Evolutionary conservation across 164 flowering plant species (phyloP), one percentile per base, ranked within the genome.

Genomic region (Dillenia turbinata): DNA sequence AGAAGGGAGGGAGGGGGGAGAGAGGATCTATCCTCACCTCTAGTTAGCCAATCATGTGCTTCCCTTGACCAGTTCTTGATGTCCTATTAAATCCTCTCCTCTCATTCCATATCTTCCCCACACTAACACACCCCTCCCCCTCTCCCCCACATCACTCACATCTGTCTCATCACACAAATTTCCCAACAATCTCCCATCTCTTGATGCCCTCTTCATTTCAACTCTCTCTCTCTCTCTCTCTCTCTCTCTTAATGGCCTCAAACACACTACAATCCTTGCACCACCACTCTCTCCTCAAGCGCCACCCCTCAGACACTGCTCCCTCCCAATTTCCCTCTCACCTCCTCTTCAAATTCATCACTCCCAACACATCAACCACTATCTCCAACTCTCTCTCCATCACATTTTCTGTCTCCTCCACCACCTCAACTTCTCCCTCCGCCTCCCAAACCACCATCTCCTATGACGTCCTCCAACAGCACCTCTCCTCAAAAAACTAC

Each of bases 401-500:
- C 61, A 52, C 81, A 40, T 59, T 73, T 48, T 44, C 66, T 43
- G 22, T 65, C 51, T 9, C 77, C 47, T n/a, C 76, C 56, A 12
- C 79, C 50, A 9, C 74, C 60, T 47, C 72, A 56, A 61, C 73
- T 19, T 10, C 76, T 48, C 22, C 78, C 69, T 64, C 75, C 49
- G 47, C 68, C 66, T n/a, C 81, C 61, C 46, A 83, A 44, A 50
- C 79, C 61, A 56, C 80, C 17, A 57, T 66, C 71, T 67, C 91
- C 67, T 73, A 75, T 53, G 95, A 89, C 66, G 60, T 69, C 74
- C 91, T 93, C 49, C 33, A 71, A n/a, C 71, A 76, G 17, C 85
- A 76, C 78, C 74, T 93, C 10, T 17, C 85, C 43, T 14, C 77
- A 60, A 62, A 80, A 51, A 59, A 91, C 72, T 86, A 77, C 81